Conservation (phyloP, 1,284 basidiomycete genomes). For the Lentinus polychrous region DNA sequence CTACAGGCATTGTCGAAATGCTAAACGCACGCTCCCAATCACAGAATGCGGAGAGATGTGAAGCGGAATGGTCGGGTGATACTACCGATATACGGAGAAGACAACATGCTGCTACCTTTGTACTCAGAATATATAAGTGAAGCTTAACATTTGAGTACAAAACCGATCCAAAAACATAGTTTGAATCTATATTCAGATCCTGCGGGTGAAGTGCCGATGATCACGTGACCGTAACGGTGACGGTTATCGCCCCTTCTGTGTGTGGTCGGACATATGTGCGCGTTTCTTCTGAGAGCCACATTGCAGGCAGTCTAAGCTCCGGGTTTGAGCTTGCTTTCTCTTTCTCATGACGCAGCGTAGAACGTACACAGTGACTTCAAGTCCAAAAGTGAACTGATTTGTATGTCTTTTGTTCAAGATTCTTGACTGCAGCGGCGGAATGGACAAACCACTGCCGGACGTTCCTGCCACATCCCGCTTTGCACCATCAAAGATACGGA, state of each 20-base stretch:
- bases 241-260: background rate
- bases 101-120: too few species aligned
- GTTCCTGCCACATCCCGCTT: constrained; percentile 12
- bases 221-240: background rate
- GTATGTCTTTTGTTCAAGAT: background rate
- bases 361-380: too few species aligned
- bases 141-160: too few species aligned
- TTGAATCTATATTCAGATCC: too few species aligned
- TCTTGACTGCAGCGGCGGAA: constrained; percentile 1
- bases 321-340: background rate
- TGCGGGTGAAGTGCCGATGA: too few species aligned
- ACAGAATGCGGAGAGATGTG: constrained; percentile 56
- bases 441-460: constrained; percentile 25
- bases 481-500: constrained; percentile 1
- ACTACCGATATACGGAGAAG: too few species aligned
- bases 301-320: background rate
- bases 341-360: constrained; percentile 1
- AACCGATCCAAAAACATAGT: too few species aligned
- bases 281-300: background rate
- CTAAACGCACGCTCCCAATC: background rate
- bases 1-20: background rate
- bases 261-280: background rate
- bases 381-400: background rate
- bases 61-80: constrained; percentile 5
- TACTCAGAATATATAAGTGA: too few species aligned